phyloP scores from a whole-genome alignment of 2,329 filamentous ascomycete species.

The Lachnellula occidentalis region DNA sequence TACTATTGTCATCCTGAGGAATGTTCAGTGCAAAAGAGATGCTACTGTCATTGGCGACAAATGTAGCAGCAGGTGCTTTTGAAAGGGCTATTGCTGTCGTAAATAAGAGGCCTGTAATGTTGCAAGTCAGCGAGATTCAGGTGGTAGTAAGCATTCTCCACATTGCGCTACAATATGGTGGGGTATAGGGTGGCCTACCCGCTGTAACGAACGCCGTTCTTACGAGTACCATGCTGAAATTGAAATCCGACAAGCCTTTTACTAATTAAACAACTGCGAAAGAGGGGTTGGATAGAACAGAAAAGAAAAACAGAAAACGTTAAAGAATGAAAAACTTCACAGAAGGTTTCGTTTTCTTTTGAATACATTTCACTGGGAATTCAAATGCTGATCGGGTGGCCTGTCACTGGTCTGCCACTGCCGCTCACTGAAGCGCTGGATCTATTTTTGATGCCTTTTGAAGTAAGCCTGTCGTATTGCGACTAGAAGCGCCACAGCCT shows the following conservation, averaged over 20 bases:
- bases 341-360: not conserved
- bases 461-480: not conserved
- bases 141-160: not conserved
- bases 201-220: conserved; percentile 10
- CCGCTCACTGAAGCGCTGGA: not conserved
- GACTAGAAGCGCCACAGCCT: not conserved
- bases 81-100: conserved; percentile 9
- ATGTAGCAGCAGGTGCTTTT: conserved; percentile 40
- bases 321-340: not conserved
- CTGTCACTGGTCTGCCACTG: not conserved
- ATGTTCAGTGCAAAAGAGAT: conserved; percentile 47
- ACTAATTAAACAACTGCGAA: not conserved
- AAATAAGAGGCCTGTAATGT: conserved; percentile 7
- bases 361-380: no score
- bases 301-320: not conserved
- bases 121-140: not conserved
- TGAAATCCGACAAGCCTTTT: not conserved
- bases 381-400: not conserved
- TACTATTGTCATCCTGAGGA: conserved; percentile 39
- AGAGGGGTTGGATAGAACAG: not conserved
- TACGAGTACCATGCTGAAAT: conserved; percentile 13
- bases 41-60: conserved; percentile 39
- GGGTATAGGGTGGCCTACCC: conserved; percentile 7
- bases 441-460: not conserved
- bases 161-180: not conserved